Percentiles rank a stretch among this genome's conserved stretches.
phyloP scores from a whole-genome alignment of 805 yeast species.

The Sugiyamaella boreocaroliniensis region DNA sequence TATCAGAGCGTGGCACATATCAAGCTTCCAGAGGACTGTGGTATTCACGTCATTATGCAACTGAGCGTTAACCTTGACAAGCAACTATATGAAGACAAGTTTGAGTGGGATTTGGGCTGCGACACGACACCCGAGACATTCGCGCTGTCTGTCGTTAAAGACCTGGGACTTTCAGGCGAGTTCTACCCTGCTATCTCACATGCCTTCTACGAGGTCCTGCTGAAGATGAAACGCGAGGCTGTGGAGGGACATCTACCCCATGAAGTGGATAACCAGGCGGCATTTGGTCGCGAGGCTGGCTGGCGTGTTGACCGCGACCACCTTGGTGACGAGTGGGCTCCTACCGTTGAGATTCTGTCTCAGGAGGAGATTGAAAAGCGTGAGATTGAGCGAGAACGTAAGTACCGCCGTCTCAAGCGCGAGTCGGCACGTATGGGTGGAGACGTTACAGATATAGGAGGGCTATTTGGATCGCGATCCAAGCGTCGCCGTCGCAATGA shows the following conservation, averaged over 20 bases:
- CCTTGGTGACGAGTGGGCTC: conserved; percentile 79
- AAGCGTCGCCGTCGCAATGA: conserved; percentile 25
- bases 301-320: conserved; percentile 67
- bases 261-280: conserved; percentile 51
- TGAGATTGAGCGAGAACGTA: conserved; percentile 91
- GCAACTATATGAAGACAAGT: conserved; percentile 79
- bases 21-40: conserved; percentile 59
- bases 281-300: conserved; percentile 57
- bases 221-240: conserved; percentile 74
- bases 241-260: conserved; percentile 57
- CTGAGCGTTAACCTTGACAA: conserved; percentile 77
- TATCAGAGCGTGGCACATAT: conserved; percentile 56
- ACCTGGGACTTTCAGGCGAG: conserved; percentile 77
- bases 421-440: conserved; percentile 74
- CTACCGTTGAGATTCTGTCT: conserved; percentile 75
- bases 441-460: conserved; percentile 36
- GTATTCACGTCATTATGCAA: conserved; percentile 70
- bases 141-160: conserved; percentile 75
- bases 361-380: conserved; percentile 92
- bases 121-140: conserved; percentile 72
- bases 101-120: conserved; percentile 79
- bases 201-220: conserved; percentile 71
- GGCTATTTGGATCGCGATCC: conserved; percentile 28
- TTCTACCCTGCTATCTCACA: conserved; percentile 86
- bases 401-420: conserved; percentile 83